Evolutionary conservation across 192 early-diverging fungal genomes (phyloP).

Genomic region (Kappamyces sp.): DNA sequence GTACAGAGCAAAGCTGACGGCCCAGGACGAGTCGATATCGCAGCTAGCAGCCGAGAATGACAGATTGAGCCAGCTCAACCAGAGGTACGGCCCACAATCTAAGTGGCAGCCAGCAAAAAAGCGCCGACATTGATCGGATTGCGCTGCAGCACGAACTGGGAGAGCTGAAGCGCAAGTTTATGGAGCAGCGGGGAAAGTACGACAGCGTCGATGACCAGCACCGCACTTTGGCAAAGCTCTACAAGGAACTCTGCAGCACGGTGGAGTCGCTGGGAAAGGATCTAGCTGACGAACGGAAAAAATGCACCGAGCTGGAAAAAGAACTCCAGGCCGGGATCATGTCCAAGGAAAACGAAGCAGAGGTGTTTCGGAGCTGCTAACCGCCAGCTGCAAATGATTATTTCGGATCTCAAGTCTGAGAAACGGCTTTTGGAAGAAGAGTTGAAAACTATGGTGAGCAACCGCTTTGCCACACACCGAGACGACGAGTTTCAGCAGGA

Average conservation of each 20-base stretch:
- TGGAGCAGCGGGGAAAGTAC: constrained; percentile 20
- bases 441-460: constrained; percentile 28
- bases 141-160: constrained; percentile 39
- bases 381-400: constrained; percentile 33
- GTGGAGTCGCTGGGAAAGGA: constrained; percentile 36
- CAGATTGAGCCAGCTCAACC: constrained; percentile 1
- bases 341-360: constrained; percentile 20
- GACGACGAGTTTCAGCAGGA: constrained; percentile 40
- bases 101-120: constrained; percentile 29
- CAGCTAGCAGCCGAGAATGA: constrained; percentile 10
- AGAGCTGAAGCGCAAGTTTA: constrained; percentile 25
- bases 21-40: no score
- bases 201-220: constrained; percentile 33
- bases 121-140: constrained; percentile 36
- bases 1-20: no score
- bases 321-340: constrained; percentile 16
- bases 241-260: constrained; percentile 32
- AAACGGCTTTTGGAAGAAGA: constrained; percentile 43
- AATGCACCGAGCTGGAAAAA: constrained; percentile 31
- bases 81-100: constrained; percentile 12
- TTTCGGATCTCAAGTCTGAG: constrained; percentile 42
- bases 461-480: constrained; percentile 31
- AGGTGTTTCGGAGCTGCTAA: constrained; percentile 27
- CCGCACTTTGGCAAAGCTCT: constrained; percentile 27
- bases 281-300: constrained; percentile 43